Percentiles rank a stretch among this genome's conserved stretches.
Evolutionary conservation across 306 rosid genomes (phyloP).

Genomic region (Dicorynia guianensis): DNA sequence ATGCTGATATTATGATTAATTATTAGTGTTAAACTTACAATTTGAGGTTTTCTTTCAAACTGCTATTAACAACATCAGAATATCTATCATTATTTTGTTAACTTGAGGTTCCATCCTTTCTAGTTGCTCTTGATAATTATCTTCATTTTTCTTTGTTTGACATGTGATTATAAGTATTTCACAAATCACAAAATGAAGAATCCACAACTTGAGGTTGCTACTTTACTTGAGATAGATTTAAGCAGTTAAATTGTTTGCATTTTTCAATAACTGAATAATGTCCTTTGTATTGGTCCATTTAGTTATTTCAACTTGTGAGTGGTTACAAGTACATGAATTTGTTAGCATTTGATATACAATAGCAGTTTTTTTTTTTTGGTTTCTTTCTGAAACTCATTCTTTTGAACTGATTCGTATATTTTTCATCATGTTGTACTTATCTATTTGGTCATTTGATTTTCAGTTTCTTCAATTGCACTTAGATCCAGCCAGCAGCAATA

Average conservation of each 20-base stretch:
- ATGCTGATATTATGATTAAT: not conserved
- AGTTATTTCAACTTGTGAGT: conserved; percentile 7
- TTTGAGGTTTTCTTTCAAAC: not conserved
- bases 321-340: not conserved
- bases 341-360: not conserved
- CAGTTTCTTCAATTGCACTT: conserved; percentile 93
- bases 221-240: conserved; percentile 8
- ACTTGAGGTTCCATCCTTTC: conserved; percentile 30
- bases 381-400: conserved; percentile 21
- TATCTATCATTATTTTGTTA: not conserved
- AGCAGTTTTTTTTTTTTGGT: not conserved
- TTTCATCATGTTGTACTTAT: conserved; percentile 32
- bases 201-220: conserved; percentile 15
- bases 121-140: conserved; percentile 7
- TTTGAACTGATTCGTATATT: conserved; percentile 1
- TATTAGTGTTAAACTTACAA: not conserved
- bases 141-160: conserved; percentile 15
- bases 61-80: not conserved
- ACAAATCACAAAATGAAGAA: conserved; percentile 4
- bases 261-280: not conserved
- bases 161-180: not conserved
- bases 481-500: conserved; percentile 79
- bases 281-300: conserved; percentile 2
- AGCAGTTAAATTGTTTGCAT: not conserved
- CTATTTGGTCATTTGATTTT: conserved; percentile 40